Base-by-base conservation (phyloP, 495 filamentous ascomycete species). In the Astrothelium macrocarpum region DNA sequence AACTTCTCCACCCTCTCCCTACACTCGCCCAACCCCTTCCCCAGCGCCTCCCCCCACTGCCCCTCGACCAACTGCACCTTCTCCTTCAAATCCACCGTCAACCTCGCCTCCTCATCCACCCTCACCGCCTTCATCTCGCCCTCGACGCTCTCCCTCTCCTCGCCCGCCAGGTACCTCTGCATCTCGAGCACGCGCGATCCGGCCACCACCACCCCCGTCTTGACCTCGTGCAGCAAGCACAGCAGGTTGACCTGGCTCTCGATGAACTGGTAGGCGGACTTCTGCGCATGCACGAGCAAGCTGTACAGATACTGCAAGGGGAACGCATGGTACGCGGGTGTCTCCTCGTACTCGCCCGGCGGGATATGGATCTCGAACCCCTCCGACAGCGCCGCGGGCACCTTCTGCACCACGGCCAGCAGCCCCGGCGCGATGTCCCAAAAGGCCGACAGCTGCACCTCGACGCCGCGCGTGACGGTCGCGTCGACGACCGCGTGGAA, bases 361-460 rank as follows among this genome's bases (percentile, higher is more conserved):
- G 94, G 94, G 59, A 98, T 85, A 62, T 81, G 79, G 32, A 87
- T 73, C 29, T 81, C 78, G 53, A 76, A 70, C 0, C 67, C 65
- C 0, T 61, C 42, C 1, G 18, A 26, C 39, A 73, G 66, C 67
- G 18, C 67, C 66, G 63, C 68, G 0, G 91, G 92, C 18, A 97
- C 83, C 68, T 87, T 88, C 67, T 94, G 87, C 4, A 92, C 81
- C 25, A 96, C 74, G 0, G 84, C 80, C 11, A 86, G 79, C 0
- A 98, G 81, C 1, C 84, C 81, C 1, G 95, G 95, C 0, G 91
- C 94, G 67, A 97, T 95, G 70, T 98, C 95, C 94, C 94, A 98
- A 76, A 97, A 98, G 2, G 91, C 91, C 18, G 85, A 88, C 0
- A 96, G 81, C 73, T 97, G 95, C 32, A 88, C 81, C 72, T 97